These are phyloP conservation scores for Gracilaria gracilis DNA, from an alignment of 23 red algal genomes.

Conservation along the genomic window DNA sequence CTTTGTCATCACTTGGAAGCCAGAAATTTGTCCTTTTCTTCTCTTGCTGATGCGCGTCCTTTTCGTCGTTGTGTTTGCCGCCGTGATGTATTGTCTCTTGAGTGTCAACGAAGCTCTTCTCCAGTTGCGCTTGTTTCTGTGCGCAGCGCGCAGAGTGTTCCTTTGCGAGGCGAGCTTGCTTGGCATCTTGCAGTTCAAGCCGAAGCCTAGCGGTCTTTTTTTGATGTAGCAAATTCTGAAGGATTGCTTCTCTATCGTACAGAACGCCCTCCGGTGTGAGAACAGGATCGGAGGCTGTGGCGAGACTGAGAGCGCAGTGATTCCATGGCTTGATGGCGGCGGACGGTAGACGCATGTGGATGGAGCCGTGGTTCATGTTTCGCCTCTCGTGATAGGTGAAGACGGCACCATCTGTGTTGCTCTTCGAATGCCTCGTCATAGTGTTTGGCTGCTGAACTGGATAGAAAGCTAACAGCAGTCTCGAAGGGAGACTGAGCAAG, in stretches of 20 bases:
- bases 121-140: neutral
- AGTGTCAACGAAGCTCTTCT: slow-evolving; percentile 1
- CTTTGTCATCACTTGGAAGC: slow-evolving; percentile 20
- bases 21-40: slow-evolving; percentile 23
- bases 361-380: slow-evolving; percentile 74
- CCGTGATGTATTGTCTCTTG: neutral
- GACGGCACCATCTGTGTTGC: slow-evolving; percentile 79
- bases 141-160: slow-evolving; percentile 17
- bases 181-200: neutral
- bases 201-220: neutral
- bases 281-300: slow-evolving; percentile 60
- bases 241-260: slow-evolving; percentile 78
- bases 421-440: slow-evolving; percentile 85
- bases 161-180: neutral
- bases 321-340: slow-evolving; percentile 71
- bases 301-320: slow-evolving; percentile 76
- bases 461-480: no score
- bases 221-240: slow-evolving; percentile 65
- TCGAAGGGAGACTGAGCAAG: no score
- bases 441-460: neutral
- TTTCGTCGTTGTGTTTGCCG: neutral
- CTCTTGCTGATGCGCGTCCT: neutral
- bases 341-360: slow-evolving; percentile 45
- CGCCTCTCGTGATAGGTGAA: slow-evolving; percentile 83
- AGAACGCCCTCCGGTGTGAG: slow-evolving; percentile 73